Base-by-base conservation (phyloP, 1,139 yeast species). In the Protomyces macrosporus region DNA sequence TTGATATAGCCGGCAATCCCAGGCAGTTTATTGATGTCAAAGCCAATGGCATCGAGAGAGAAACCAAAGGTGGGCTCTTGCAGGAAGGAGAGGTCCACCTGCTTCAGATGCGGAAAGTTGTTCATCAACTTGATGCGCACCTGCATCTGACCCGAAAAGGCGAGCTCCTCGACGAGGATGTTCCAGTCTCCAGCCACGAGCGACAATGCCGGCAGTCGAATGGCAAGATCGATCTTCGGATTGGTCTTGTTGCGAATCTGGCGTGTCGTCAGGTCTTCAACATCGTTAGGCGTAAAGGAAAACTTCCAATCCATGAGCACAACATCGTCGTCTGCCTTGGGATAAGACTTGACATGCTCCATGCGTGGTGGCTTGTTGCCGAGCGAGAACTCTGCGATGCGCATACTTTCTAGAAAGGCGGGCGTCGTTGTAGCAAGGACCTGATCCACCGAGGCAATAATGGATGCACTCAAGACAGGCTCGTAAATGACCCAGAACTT, bases 291-390 rank as follows among this genome's bases (percentile, higher is more conserved):
- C 51, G 90, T 87, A 76, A 90, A 89, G 0, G 96, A 85, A 64
- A 87, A 78, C 61, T 86, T 85, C 96, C 96, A 93, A 78, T 93
- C 96, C 97, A 95, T 90, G 59, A 93, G 97, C 14, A 91, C 96
- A 65, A 93, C 86, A 72, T 91, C 97, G 67, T 88, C 88, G 37
- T 84, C 86, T 32, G 97, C 91, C 67, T 93, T 90, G 57, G 86
- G 87, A 71, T 90, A 82, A 1, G 97, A 89, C 72, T 93, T 88
- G 34, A 91, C 97, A 67, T 81, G 81, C 72, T 93, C 97, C 67
- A 93, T 80, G 74, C 98, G 83, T 45, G 96, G 96, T 9, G 98
- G 97, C 76, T 93, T 93, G 6, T 96, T 87, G 68, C 98, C 98
- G 16, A 88, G 83, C 7, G 98, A 91, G 72, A 93, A 87, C 66